phyloP scores from a whole-genome alignment of 2,329 filamentous ascomycete species.

The Colletotrichum orchidophilum region DNA sequence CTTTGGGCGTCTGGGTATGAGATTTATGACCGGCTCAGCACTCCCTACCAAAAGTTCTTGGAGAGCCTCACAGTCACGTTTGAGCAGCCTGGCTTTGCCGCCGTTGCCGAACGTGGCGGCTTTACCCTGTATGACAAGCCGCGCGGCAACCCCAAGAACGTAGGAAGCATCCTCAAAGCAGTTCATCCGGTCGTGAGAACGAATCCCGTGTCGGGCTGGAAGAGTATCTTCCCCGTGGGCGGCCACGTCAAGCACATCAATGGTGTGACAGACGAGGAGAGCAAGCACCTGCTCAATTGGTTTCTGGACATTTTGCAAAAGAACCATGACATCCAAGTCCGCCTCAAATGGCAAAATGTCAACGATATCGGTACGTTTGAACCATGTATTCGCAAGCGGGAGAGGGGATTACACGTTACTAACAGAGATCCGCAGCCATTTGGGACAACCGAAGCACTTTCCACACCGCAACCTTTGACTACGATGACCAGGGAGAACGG shows the following conservation, averaged over 20 bases:
- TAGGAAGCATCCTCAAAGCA: slow-evolving; percentile 56
- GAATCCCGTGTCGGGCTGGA: slow-evolving; percentile 72
- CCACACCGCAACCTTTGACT: slow-evolving; percentile 68
- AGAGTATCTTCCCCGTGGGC: slow-evolving; percentile 53
- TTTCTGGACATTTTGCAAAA: slow-evolving; percentile 52
- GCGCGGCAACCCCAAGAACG: slow-evolving; percentile 51
- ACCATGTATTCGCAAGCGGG: no score
- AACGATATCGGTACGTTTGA: slow-evolving; percentile 47
- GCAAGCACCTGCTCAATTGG: slow-evolving; percentile 50
- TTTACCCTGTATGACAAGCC: slow-evolving; percentile 45
- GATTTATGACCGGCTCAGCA: slow-evolving; percentile 64
- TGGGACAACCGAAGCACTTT: slow-evolving; percentile 70
- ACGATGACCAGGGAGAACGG: slow-evolving; percentile 59
- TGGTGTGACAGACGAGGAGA: slow-evolving; percentile 53
- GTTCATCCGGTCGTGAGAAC: slow-evolving; percentile 67
- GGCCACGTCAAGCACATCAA: slow-evolving; percentile 54
- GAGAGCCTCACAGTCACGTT: slow-evolving; percentile 61
- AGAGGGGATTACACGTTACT: neutral
- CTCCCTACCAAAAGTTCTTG: slow-evolving; percentile 60
- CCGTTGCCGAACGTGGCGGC: slow-evolving; percentile 44
- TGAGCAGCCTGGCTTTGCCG: slow-evolving; percentile 47
- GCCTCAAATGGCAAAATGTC: slow-evolving; percentile 54
- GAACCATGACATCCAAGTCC: slow-evolving; percentile 60
- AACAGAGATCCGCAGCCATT: slow-evolving; percentile 49
- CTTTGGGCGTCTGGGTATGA: slow-evolving; percentile 72